These are phyloP conservation scores for Polygonum aviculare DNA, from an alignment of 148 eudicot genomes.

Conservation along the genomic window DNA sequence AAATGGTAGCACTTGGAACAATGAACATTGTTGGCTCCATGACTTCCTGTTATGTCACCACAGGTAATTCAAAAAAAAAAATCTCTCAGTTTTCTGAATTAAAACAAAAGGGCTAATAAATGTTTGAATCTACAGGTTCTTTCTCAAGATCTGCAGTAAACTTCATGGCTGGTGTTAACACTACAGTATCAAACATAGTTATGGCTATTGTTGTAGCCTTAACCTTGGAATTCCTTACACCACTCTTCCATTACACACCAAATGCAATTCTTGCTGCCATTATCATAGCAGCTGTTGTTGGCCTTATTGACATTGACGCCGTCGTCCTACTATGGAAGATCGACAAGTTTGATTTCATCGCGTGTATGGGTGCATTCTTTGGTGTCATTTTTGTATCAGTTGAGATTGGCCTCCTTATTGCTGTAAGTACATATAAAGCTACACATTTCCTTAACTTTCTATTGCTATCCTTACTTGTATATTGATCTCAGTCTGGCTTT, in stretches of 20 bases:
- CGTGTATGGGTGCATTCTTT: slow-evolving; percentile 67
- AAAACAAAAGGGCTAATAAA: neutral
- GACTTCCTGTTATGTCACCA: slow-evolving; percentile 82
- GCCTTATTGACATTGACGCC: slow-evolving; percentile 49
- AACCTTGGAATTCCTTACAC: slow-evolving; percentile 46
- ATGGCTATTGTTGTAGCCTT: slow-evolving; percentile 49
- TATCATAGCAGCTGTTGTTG: slow-evolving; percentile 64
- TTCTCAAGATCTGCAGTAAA: slow-evolving; percentile 70
- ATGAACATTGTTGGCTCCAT: slow-evolving; percentile 85
- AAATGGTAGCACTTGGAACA: slow-evolving; percentile 80
- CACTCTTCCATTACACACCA: slow-evolving; percentile 54
- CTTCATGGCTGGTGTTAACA: slow-evolving; percentile 54
- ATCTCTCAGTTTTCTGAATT: neutral
- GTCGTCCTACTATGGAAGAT: slow-evolving; percentile 51
- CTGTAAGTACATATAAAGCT: slow-evolving; percentile 24
- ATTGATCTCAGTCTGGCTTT: neutral
- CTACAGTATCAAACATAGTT: slow-evolving; percentile 62
- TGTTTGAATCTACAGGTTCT: slow-evolving; percentile 35
- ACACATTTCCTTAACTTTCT: neutral
- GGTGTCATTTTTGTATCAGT: slow-evolving; percentile 54
- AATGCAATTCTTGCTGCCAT: slow-evolving; percentile 60
- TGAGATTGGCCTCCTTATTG: slow-evolving; percentile 58
- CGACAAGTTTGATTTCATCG: slow-evolving; percentile 59
- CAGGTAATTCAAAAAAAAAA: slow-evolving; percentile 33
- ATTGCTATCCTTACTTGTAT: neutral